phyloP scores from a whole-genome alignment of 306 rosid genomes.

The Trichosanthes truncata region DNA sequence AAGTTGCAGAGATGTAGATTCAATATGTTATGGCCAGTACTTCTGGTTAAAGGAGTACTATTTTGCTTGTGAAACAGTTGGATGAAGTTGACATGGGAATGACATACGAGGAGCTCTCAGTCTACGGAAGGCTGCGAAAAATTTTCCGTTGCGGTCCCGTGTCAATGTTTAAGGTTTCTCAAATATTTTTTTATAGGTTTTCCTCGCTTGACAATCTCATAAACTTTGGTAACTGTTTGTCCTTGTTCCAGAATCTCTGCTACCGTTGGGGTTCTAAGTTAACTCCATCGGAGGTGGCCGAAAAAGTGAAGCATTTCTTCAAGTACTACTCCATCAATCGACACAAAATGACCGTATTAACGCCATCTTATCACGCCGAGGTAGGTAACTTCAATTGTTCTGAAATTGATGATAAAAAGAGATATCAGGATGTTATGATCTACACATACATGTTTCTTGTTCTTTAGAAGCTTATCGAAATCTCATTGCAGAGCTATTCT shows the following conservation, averaged over 20 bases:
- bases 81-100: slow-evolving; percentile 99
- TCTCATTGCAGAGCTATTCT: slow-evolving; percentile 68
- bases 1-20: background rate
- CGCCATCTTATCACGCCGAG: slow-evolving; percentile 97
- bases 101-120: slow-evolving; percentile 92
- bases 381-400: slow-evolving; percentile 41
- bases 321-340: slow-evolving; percentile 88
- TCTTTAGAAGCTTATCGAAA: background rate
- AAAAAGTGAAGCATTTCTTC: slow-evolving; percentile 89
- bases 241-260: slow-evolving; percentile 63
- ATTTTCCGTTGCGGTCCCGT: slow-evolving; percentile 86
- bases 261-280: slow-evolving; percentile 71
- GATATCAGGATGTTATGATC: background rate
- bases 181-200: background rate
- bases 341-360: slow-evolving; percentile 83
- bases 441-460: background rate
- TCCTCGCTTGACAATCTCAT: background rate
- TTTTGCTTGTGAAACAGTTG: slow-evolving; percentile 28
- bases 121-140: slow-evolving; percentile 81
- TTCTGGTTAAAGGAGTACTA: background rate
- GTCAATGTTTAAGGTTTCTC: slow-evolving; percentile 82
- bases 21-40: background rate
- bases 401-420: background rate
- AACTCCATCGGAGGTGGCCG: slow-evolving; percentile 84
- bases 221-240: background rate